Conservation (phyloP, 805 yeast genomes). For the Starmerella gropengiesseri region DNA sequence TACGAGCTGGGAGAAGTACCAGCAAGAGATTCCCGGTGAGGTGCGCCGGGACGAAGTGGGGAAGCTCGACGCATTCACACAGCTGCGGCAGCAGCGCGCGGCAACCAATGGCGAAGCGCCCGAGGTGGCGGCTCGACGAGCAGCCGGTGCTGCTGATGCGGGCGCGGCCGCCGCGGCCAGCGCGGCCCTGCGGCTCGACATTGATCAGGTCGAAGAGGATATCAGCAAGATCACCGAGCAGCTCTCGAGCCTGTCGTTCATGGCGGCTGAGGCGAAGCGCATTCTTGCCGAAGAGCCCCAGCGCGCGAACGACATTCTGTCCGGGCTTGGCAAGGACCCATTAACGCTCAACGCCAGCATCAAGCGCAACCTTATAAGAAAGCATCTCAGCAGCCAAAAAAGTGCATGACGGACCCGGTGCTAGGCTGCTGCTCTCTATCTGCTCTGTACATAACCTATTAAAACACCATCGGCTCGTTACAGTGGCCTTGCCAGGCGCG, state of each 20-base stretch:
- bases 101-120: constrained; percentile 19
- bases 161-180: not conserved
- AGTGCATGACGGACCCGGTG: not conserved
- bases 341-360: constrained; percentile 39
- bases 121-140: constrained; percentile 23
- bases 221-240: constrained; percentile 31
- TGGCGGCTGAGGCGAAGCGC: constrained; percentile 24
- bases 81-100: constrained; percentile 36
- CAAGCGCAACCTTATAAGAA: constrained; percentile 62
- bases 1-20: constrained; percentile 77
- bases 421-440: too few species aligned
- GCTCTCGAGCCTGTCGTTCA: constrained; percentile 23
- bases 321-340: constrained; percentile 33
- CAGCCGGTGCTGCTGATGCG: constrained; percentile 22
- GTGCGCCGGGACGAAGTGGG: constrained; percentile 56
- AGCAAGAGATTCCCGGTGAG: constrained; percentile 55
- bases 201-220: constrained; percentile 32
- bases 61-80: constrained; percentile 45
- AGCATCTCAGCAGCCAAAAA: constrained; percentile 31
- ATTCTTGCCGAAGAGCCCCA: constrained; percentile 30
- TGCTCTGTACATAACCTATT: too few species aligned
- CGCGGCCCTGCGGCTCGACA: constrained; percentile 34
- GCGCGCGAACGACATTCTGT: constrained; percentile 32
- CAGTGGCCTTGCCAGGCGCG: too few species aligned
- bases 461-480: too few species aligned